Evolutionary conservation across 1,284 basidiomycete genomes (phyloP).

Genomic region (Schizopora paradoxa): DNA sequence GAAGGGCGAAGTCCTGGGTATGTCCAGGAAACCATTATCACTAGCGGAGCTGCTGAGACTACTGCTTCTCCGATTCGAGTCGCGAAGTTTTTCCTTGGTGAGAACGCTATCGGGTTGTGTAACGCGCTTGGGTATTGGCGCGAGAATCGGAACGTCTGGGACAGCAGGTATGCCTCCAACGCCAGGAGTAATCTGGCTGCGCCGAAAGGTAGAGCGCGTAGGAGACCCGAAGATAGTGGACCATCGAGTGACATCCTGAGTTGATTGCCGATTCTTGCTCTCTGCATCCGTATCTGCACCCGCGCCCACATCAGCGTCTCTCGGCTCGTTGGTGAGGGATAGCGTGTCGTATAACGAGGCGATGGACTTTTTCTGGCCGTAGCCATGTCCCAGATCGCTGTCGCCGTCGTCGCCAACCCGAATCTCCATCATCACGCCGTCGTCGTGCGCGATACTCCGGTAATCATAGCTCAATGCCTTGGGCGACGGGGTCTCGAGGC

Average conservation of each 20-base stretch:
- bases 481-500: slow-evolving; percentile 1
- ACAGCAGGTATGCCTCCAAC: background rate
- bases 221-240: slow-evolving; percentile 11
- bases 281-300: too few species aligned
- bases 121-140: slow-evolving; percentile 10
- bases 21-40: slow-evolving; percentile 11
- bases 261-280: too few species aligned
- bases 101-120: slow-evolving; percentile 7
- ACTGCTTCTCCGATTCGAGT: slow-evolving; percentile 5
- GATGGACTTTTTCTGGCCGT: slow-evolving; percentile 11
- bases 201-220: slow-evolving; percentile 12
- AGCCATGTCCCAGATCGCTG: slow-evolving; percentile 11
- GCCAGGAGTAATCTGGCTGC: slow-evolving; percentile 4
- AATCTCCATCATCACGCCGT: slow-evolving; percentile 3
- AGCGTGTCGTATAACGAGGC: too few species aligned
- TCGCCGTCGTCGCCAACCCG: slow-evolving; percentile 2
- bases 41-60: background rate
- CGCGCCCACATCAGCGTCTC: slow-evolving; percentile 2
- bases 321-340: slow-evolving; percentile 8
- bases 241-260: too few species aligned
- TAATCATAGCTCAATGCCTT: background rate
- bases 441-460: background rate
- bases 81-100: slow-evolving; percentile 6
- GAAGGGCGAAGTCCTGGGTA: slow-evolving; percentile 14
- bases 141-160: slow-evolving; percentile 7